Conservation (phyloP, 1,139 yeast genomes). For the Debaryomyces sp. region DNA sequence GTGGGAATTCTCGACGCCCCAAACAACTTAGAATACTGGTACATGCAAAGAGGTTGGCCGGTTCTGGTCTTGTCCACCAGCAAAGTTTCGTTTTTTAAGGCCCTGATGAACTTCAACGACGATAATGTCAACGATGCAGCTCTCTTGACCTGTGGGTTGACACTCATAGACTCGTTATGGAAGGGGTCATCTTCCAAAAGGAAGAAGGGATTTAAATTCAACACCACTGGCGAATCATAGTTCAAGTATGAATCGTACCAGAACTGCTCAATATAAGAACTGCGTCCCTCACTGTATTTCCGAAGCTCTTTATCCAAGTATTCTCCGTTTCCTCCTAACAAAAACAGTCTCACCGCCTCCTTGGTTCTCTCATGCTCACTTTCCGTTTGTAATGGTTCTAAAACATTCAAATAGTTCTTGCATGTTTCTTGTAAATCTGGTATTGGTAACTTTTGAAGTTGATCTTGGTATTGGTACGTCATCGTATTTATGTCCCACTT, state of each 20-base stretch:
- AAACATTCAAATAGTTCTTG: slow-evolving; percentile 59
- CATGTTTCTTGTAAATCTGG: slow-evolving; percentile 74
- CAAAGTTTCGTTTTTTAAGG: slow-evolving; percentile 72
- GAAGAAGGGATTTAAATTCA: slow-evolving; percentile 86
- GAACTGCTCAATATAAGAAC: slow-evolving; percentile 87
- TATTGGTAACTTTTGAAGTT: slow-evolving; percentile 69
- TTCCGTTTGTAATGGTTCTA: slow-evolving; percentile 77
- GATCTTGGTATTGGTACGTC: slow-evolving; percentile 61
- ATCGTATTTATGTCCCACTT: slow-evolving; percentile 13
- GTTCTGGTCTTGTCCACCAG: slow-evolving; percentile 72
- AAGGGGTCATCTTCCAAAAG: slow-evolving; percentile 90
- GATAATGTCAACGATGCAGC: slow-evolving; percentile 83
- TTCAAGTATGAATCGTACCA: slow-evolving; percentile 90
- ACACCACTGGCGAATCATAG: slow-evolving; percentile 86
- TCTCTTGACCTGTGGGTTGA: slow-evolving; percentile 70
- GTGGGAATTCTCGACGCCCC: slow-evolving; percentile 89
- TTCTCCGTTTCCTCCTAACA: slow-evolving; percentile 58
- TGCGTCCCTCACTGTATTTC: slow-evolving; percentile 62
- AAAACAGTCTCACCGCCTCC: slow-evolving; percentile 60
- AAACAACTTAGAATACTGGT: slow-evolving; percentile 81
- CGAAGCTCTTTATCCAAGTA: slow-evolving; percentile 64
- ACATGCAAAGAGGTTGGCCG: slow-evolving; percentile 79
- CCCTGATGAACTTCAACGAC: slow-evolving; percentile 76
- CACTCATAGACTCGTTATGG: slow-evolving; percentile 59
- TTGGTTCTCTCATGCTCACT: slow-evolving; percentile 65